Base-by-base conservation (phyloP, 1,139 yeast genomes). In the Suhomyces bribrorum region DNA sequence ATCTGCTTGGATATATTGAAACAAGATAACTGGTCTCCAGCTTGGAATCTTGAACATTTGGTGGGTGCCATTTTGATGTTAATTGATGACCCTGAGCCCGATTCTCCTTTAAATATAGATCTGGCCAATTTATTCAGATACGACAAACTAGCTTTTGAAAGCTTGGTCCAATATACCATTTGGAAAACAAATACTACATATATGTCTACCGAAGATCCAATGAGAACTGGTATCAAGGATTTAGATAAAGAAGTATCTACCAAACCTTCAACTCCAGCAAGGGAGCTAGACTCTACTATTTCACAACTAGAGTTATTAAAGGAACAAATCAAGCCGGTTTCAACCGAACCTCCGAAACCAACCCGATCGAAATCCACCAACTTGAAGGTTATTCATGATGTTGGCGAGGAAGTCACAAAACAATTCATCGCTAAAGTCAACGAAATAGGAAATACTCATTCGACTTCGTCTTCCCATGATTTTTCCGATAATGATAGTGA, bases 51-150 rank as follows among this genome's bases (percentile, higher is more conserved):
- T 30, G 68, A 80, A 37, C 73, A 85, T 40, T 73, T 86, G n/a
- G 69, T 86, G 33, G 73, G 79, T 22, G 95, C 96, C 0, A 78
- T 88, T 1, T 65, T 83, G 39, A 73, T 81, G 55, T 71, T 89
- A 46, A 62, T 89, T 15, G 79, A 76, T 40, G 81, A 81, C 40
- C 96, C 96, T 0, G 96, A 85, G 55, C 92, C 95, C 0, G 85
- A 85, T 50, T 81, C 90, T 26, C 97, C 97, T 1, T 65, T 89
- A 34, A 87, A 89, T 54, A 74, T 89, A 18, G 97, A 89, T 57
- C 78, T 87, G 57, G 94, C 96, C n/a, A 86, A 84, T 52, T 60
- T 89, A 35, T 73, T 75, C 42, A 73, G 90, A 42, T 58, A 67
- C 35, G 82, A 79, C 24, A 59, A 57, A 34, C 43, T 51, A 7